Evolutionary conservation across 768 basidiomycete species (phyloP), one percentile per base, ranked within the genome.

Genomic region (Xerocomellus dryophilus): DNA sequence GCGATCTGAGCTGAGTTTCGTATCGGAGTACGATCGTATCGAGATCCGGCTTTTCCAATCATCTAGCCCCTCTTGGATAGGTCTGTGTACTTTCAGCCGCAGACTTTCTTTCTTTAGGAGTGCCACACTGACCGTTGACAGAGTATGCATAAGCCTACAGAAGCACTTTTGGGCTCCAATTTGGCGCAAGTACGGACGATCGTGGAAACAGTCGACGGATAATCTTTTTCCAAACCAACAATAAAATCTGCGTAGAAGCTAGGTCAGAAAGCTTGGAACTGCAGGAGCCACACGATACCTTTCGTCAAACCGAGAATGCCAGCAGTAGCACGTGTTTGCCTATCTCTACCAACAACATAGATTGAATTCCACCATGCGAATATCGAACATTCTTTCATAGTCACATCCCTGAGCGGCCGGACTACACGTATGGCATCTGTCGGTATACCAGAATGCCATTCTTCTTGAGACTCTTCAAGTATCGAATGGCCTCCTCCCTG

Each of bases 131-230:
- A 87, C 88, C 88, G 76, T 62, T 83, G 78, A 63, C 90, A 93
- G 7, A 91, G 65, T 14, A 79, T 61, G 64, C 90, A 93, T 7
- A 59, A 63, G 1, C 73, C 75, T 8, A 69, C 69, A 0, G 81
- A 71, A 3, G 70, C 74, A 49, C 79, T 69, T 65, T 87, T 91
- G 0, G 91, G 83, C 10, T 83, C 78, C 25, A 93, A 70, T 69
- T 93, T 93, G 6, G 78, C 83, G 62, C 88, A 90, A 1, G 91
- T 93, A 34, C 87, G 81, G 20, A 83, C 83, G 46, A 93, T 88
- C 0, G 91, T 84, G 8, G 89, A 91, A 11, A 93, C 91, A 0
- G 91, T 93, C 0, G 90, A 90, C 4, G 91, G 91, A 66, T 87
- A 93, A 66, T 92, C 85, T 47, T 78, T 81, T 69, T 93, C 91